Percentiles rank a stretch among this genome's conserved stretches.
Evolutionary conservation across 1,284 basidiomycete species (phyloP).

Genomic region (Volvariella surrecta): DNA sequence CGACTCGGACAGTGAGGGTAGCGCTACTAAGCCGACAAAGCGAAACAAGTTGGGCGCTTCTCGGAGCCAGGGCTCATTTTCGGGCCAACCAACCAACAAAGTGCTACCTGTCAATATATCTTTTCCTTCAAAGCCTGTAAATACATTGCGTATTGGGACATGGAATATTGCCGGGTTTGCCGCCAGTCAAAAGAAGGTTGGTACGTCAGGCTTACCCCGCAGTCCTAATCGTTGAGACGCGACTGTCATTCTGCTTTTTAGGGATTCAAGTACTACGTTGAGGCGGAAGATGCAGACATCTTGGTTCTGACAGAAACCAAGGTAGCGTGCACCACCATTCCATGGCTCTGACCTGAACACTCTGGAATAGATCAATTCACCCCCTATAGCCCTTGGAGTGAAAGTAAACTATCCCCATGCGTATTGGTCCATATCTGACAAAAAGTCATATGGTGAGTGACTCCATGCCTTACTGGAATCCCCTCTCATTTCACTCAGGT

Average conservation of each 20-base stretch:
- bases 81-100: slow-evolving; percentile 63
- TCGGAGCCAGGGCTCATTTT: slow-evolving; percentile 9
- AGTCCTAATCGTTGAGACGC: background rate
- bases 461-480: background rate
- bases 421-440: slow-evolving; percentile 68
- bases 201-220: background rate
- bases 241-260: slow-evolving; percentile 19
- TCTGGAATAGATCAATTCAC: slow-evolving; percentile 50
- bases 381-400: slow-evolving; percentile 49
- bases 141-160: slow-evolving; percentile 48
- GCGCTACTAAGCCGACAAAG: slow-evolving; percentile 5
- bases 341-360: too few species aligned
- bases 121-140: slow-evolving; percentile 42
- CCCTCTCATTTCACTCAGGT: slow-evolving; percentile 31
- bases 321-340: slow-evolving; percentile 23
- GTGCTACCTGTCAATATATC: slow-evolving; percentile 53
- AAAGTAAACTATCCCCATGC: slow-evolving; percentile 54
- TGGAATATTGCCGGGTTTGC: slow-evolving; percentile 75
- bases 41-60: slow-evolving; percentile 1
- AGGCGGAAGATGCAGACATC: slow-evolving; percentile 78
- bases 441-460: slow-evolving; percentile 67
- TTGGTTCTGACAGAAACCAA: slow-evolving; percentile 80
- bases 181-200: slow-evolving; percentile 64
- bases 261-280: slow-evolving; percentile 75
- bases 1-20: background rate